Evolutionary conservation across 345 rosid species (phyloP), one percentile per base, ranked within the genome.

Genomic region (Citrus unshiu): DNA sequence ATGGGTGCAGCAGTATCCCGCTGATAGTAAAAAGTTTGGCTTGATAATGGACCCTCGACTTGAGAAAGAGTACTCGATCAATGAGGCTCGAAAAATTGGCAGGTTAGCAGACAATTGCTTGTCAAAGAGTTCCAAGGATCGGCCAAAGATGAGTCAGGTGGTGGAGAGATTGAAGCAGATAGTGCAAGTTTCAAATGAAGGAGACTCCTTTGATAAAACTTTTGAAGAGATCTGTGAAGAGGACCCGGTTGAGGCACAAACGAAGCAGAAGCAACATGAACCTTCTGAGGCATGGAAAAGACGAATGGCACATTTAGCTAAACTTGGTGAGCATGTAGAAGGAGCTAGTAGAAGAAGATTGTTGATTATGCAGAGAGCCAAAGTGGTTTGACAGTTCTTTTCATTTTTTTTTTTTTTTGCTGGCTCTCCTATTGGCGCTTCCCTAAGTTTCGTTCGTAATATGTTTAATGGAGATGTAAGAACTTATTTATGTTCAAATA

Each of bases 1-100:
- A 60, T 95, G 98, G 98, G 93, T 95, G 57, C 90, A 81, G 80
- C 93, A 84, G 63, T 89, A 83, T 81, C 95, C 96, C n/a, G 79
- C 80, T 7, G 93, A 90, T 34, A 82, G 93, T 68, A 88, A 81
- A 79, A 92, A 77, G 46, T 93, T 95, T 76, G 75, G 83, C 62
- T 77, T 79, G 84, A 89, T 95, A 70, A 86, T 92, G 76, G 99
- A 95, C 61, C 90, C 92, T 0, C 80, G 91, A 35, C 91, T 95
- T 7, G 88, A 88, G 73, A 83, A 81, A 59, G 86, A 92, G 77
- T 93, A 84, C 74, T 86, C 93, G 0, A 34, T 79, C 61, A 68
- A 71, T 9, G 90, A 85, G 25, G 95, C 94, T 62, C 86, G 91
- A 34, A 89, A 81, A 77, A 75, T 92, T 60, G 97, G 96, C 59